Percentiles rank a stretch among this genome's conserved stretches.
phyloP scores from a whole-genome alignment of 2,329 filamentous ascomycete species.

The Trichoderma koningiopsis region DNA sequence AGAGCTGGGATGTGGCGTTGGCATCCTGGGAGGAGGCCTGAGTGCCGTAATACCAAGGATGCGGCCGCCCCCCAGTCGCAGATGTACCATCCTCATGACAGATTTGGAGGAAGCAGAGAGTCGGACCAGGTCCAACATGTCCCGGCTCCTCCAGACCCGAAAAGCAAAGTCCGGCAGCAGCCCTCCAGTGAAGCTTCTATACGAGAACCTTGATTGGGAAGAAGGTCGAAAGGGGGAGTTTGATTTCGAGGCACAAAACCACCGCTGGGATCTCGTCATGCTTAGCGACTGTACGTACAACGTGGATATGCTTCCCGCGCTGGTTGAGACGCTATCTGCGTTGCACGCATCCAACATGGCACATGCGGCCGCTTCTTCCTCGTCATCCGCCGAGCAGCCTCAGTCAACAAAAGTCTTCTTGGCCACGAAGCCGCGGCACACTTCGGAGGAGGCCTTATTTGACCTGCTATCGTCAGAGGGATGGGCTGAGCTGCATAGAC shows the following conservation, averaged over 20 bases:
- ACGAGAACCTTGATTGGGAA: slow-evolving; percentile 62
- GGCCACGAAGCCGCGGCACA: slow-evolving; percentile 59
- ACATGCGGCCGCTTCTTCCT: slow-evolving; percentile 21
- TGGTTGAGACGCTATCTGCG: slow-evolving; percentile 56
- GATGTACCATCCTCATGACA: slow-evolving; percentile 52
- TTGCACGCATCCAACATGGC: slow-evolving; percentile 45
- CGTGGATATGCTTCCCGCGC: slow-evolving; percentile 55
- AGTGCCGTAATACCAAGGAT: slow-evolving; percentile 40
- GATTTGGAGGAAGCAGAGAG: slow-evolving; percentile 58
- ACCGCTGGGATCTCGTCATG: slow-evolving; percentile 55
- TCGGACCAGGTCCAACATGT: slow-evolving; percentile 52
- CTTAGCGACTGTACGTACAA: slow-evolving; percentile 66
- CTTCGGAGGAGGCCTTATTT: slow-evolving; percentile 54
- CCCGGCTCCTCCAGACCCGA: slow-evolving; percentile 29
- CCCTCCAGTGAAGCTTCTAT: slow-evolving; percentile 41
- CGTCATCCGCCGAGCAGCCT: slow-evolving; percentile 26
- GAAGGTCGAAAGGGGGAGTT: slow-evolving; percentile 50
- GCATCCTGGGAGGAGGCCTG: slow-evolving; percentile 56
- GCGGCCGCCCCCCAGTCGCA: slow-evolving; percentile 22
- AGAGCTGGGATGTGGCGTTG: slow-evolving; percentile 60
- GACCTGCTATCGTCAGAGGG: slow-evolving; percentile 47
- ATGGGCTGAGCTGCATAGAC: slow-evolving; percentile 49
- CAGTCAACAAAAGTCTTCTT: slow-evolving; percentile 51
- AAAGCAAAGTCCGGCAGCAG: neutral
- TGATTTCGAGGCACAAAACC: slow-evolving; percentile 43